Evolutionary conservation across 164 flowering plant genomes (phyloP).

Genomic region (Brasenia schreberi): DNA sequence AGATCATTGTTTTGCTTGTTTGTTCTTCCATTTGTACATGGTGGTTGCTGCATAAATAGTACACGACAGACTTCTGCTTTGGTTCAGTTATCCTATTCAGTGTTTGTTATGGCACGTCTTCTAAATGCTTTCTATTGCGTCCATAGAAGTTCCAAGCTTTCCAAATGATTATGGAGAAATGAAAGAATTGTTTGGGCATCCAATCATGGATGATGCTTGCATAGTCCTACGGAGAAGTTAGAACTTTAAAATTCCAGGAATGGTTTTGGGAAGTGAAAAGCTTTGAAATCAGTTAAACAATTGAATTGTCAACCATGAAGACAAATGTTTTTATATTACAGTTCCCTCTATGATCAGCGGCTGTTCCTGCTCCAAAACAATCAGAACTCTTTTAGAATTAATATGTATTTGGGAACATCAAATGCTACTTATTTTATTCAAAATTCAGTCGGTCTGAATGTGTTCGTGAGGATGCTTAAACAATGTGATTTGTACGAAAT

Average conservation of each 20-base stretch:
- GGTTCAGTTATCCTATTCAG: neutral
- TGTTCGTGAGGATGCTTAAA: neutral
- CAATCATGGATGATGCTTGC: neutral
- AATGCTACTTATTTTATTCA: neutral
- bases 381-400: neutral
- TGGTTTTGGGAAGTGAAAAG: too few species aligned
- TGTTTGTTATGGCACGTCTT: neutral
- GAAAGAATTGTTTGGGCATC: neutral
- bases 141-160: too few species aligned
- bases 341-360: neutral
- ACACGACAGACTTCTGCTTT: neutral
- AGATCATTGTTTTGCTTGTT: neutral
- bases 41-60: neutral
- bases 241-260: too few species aligned
- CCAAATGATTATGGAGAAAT: too few species aligned
- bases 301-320: neutral
- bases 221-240: too few species aligned
- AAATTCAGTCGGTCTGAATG: neutral
- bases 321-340: neutral
- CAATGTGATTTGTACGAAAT: too few species aligned
- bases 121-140: too few species aligned
- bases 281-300: too few species aligned
- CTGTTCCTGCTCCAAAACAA: neutral
- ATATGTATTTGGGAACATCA: too few species aligned
- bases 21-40: neutral